A percentile compares a stretch with the other conserved stretches of the same genome.
These are phyloP conservation scores for Myxozyma monticola DNA, from an alignment of 805 yeast species.

Conservation along the genomic window DNA sequence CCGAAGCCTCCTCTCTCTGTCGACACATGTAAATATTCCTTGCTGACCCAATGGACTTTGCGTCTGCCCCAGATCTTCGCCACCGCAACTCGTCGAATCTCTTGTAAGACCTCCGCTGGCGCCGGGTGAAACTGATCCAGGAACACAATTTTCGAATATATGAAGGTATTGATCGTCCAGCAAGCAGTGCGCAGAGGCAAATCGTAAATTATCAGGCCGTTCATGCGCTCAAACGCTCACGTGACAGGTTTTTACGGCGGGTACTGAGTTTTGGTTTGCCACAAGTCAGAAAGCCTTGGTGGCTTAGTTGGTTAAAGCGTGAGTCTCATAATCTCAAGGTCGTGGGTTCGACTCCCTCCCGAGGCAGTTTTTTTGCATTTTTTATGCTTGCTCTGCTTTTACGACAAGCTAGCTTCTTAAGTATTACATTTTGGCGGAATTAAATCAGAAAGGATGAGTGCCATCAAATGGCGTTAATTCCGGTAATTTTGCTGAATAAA, in stretches of 20 bases:
- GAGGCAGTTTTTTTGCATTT: constrained; percentile 33
- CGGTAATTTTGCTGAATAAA: too few relatives aligned
- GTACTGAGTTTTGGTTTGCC: too few relatives aligned
- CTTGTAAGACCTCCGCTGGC: not conserved
- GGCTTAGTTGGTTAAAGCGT: constrained; percentile 34
- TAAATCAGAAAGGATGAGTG: too few relatives aligned
- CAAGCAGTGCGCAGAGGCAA: not conserved
- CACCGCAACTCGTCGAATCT: not conserved
- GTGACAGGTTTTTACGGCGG: too few relatives aligned
- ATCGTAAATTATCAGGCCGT: too few relatives aligned
- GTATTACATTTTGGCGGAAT: too few relatives aligned
- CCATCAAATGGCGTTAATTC: too few relatives aligned
- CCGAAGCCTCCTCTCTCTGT: not conserved
- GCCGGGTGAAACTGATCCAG: constrained; percentile 8
- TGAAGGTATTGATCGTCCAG: constrained; percentile 1
- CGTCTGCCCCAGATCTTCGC: constrained; percentile 1
- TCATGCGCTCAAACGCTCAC: too few relatives aligned
- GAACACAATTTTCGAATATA: not conserved
- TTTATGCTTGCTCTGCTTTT: not conserved
- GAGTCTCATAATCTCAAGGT: constrained; percentile 35
- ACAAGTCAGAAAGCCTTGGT: constrained; percentile 22
- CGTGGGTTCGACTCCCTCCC: constrained; percentile 39
- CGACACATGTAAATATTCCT: not conserved
- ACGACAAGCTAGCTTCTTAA: not conserved
- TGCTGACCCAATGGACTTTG: not conserved